A percentile compares a stretch with the other conserved stretches of the same genome.
Evolutionary conservation across 2,329 filamentous ascomycete species (phyloP).

Genomic region (Coniochaeta sp.): DNA sequence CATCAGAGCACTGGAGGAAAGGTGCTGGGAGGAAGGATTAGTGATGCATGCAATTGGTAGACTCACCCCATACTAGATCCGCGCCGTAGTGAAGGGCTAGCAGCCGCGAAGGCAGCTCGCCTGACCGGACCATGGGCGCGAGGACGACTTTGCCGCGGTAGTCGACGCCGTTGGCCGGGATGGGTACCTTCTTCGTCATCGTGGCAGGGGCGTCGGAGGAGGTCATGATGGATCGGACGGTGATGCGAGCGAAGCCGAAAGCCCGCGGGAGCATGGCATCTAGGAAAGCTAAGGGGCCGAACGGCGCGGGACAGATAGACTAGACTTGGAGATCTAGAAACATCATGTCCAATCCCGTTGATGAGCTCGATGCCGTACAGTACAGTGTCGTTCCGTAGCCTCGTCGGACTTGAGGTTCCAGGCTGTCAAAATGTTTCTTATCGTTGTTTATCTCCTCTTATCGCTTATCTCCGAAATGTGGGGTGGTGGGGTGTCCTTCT

Average conservation of each 20-base stretch:
- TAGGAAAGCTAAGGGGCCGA: not conserved
- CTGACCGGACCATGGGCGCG: slow-evolving; percentile 96
- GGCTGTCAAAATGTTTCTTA: not conserved
- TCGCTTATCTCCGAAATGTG: not conserved
- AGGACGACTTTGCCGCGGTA: slow-evolving; percentile 92
- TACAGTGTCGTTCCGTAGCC: too few relatives aligned
- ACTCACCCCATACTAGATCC: slow-evolving; percentile 87
- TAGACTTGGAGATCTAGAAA: not conserved
- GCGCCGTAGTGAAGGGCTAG: slow-evolving; percentile 90
- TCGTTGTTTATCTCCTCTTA: not conserved
- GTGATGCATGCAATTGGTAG: not conserved
- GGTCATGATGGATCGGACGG: slow-evolving; percentile 48
- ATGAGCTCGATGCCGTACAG: too few relatives aligned
- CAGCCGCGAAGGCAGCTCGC: slow-evolving; percentile 84
- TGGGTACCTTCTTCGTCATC: slow-evolving; percentile 65
- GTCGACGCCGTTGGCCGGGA: slow-evolving; percentile 82
- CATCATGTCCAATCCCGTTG: too few relatives aligned
- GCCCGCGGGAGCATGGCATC: not conserved
- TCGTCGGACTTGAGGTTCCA: not conserved
- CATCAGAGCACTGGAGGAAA: too few relatives aligned
- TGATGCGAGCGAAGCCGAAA: not conserved
- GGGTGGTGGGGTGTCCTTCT: not conserved
- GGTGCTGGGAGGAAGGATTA: not conserved
- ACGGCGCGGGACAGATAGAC: not conserved
- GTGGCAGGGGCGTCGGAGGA: slow-evolving; percentile 28